These are phyloP conservation scores for Rhodotorula sp. DNA, from an alignment of 1,284 basidiomycete genomes.

Conservation along the genomic window DNA sequence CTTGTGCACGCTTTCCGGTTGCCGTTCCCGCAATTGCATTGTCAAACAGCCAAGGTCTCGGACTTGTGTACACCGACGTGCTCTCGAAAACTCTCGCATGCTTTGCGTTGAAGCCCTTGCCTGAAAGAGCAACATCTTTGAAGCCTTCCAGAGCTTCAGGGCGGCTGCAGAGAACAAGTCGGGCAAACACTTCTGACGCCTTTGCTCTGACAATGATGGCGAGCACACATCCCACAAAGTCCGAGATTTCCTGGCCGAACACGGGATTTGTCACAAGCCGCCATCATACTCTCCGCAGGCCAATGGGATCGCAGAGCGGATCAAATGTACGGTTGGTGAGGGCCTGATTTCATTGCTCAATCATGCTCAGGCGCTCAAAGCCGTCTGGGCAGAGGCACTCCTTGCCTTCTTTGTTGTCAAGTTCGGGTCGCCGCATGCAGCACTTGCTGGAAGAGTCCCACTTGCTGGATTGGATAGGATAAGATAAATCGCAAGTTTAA, in stretches of 20 bases:
- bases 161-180: conserved; percentile 42
- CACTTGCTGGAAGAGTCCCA: conserved; percentile 43
- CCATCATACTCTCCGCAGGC: conserved; percentile 49
- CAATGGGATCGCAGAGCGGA: conserved; percentile 48
- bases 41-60: too few species aligned
- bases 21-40: too few species aligned
- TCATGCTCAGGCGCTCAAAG: conserved; percentile 43
- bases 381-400: conserved; percentile 49
- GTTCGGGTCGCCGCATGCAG: conserved; percentile 47
- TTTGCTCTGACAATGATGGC: conserved; percentile 49
- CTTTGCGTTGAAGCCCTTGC: conserved; percentile 44
- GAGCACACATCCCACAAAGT: conserved; percentile 43
- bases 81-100: conserved; percentile 44
- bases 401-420: conserved; percentile 46
- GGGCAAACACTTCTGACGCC: conserved; percentile 46
- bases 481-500: too few species aligned
- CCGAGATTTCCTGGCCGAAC: conserved; percentile 41
- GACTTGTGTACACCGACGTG: too few species aligned
- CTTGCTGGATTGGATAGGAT: conserved; percentile 30
- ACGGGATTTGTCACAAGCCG: conserved; percentile 38
- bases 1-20: too few species aligned
- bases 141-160: conserved; percentile 47
- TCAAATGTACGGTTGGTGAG: conserved; percentile 45
- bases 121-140: conserved; percentile 48
- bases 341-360: conserved; percentile 44